phyloP scores from a whole-genome alignment of 2,329 filamentous ascomycete genomes.

The Fusarium armeniacum region DNA sequence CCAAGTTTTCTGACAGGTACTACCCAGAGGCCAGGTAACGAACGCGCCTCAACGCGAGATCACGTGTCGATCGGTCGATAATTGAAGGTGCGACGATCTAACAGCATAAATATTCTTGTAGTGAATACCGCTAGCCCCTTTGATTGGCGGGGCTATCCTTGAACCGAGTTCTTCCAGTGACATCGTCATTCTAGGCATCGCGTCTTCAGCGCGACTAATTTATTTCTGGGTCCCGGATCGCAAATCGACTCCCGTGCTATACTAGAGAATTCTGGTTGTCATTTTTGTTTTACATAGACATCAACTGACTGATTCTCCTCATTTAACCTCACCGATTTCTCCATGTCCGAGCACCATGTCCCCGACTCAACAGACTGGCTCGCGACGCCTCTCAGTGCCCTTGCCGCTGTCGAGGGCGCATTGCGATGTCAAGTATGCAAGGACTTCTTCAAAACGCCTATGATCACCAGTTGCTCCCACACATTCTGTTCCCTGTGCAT shows the following conservation, averaged over 20 bases:
- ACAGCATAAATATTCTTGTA: not conserved
- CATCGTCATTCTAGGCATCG: slow-evolving; percentile 39
- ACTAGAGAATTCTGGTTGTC: slow-evolving; percentile 2
- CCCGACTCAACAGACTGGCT: slow-evolving; percentile 91
- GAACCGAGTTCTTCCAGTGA: slow-evolving; percentile 11
- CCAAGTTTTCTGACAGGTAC: not conserved
- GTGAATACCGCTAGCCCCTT: no score
- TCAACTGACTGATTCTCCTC: not conserved
- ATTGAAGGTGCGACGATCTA: not conserved
- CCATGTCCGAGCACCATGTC: slow-evolving; percentile 60
- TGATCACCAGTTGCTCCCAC: slow-evolving; percentile 94
- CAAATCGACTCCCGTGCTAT: slow-evolving; percentile 7
- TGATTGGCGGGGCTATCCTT: not conserved
- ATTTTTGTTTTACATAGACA: not conserved
- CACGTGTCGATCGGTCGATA: slow-evolving; percentile 50
- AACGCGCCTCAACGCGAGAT: slow-evolving; percentile 52
- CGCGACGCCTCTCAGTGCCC: slow-evolving; percentile 73
- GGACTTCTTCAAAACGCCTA: slow-evolving; percentile 94
- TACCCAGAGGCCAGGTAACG: slow-evolving; percentile 6
- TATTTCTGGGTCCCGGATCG: slow-evolving; percentile 26
- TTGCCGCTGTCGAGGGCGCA: slow-evolving; percentile 82
- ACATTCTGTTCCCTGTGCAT: slow-evolving; percentile 98
- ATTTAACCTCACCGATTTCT: not conserved
- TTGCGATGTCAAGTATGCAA: slow-evolving; percentile 98
- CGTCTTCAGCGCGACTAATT: slow-evolving; percentile 45